phyloP scores from a whole-genome alignment of 1,284 basidiomycete species.

The Leccinum glutinopallens region DNA sequence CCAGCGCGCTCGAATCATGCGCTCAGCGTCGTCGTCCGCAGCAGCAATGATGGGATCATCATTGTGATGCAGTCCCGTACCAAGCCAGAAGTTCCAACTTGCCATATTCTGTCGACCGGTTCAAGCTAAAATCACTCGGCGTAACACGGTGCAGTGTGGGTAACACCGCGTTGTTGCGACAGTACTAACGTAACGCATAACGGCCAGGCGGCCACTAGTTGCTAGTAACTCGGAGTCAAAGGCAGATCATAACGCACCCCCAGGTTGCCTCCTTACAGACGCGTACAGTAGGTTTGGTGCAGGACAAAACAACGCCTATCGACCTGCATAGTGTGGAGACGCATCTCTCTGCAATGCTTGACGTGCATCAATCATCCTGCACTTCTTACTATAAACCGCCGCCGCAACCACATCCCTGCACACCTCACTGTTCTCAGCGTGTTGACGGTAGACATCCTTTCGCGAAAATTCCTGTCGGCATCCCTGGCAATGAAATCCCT shows the following conservation, averaged over 20 bases:
- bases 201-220: no score
- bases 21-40: neutral
- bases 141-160: neutral
- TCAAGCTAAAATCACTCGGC: neutral
- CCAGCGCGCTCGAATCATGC: neutral
- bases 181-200: neutral
- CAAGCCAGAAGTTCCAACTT: neutral
- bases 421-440: neutral
- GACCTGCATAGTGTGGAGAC: neutral
- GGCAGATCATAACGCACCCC: neutral
- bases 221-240: no score
- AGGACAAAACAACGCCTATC: neutral
- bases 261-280: neutral
- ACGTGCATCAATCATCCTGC: neutral
- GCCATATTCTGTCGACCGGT: neutral
- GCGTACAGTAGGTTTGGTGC: neutral
- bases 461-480: conserved; percentile 10
- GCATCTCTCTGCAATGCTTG: neutral
- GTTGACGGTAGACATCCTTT: conserved; percentile 15
- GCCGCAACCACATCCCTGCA: conserved; percentile 5
- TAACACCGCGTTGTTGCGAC: neutral
- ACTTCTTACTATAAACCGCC: conserved; percentile 8
- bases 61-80: neutral
- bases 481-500: conserved; percentile 11
- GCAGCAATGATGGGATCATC: neutral